Conservation (phyloP, 2,329 filamentous ascomycete genomes). For the Aspergillus sp. region DNA sequence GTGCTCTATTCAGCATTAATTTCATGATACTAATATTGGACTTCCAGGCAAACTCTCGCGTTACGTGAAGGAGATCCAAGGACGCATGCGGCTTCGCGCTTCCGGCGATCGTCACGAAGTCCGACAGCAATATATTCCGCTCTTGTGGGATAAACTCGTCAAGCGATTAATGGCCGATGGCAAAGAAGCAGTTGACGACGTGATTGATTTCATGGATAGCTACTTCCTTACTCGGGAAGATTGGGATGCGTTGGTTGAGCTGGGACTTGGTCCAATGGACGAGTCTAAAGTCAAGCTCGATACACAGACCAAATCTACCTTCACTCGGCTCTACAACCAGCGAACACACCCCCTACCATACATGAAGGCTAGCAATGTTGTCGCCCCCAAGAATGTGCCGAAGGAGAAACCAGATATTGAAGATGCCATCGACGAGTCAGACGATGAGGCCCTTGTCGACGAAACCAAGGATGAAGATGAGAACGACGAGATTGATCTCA, state of each 20-base stretch:
- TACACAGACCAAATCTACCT: conserved; percentile 81
- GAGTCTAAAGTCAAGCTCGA: conserved; percentile 78
- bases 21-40: conserved; percentile 10
- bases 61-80: conserved; percentile 89
- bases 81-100: conserved; percentile 90
- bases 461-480: conserved; percentile 66
- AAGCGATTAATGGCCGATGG: conserved; percentile 76
- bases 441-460: conserved; percentile 64
- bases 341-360: conserved; percentile 90
- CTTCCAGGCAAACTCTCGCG: conserved; percentile 67
- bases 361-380: conserved; percentile 85
- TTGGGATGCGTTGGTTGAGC: conserved; percentile 88
- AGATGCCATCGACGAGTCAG: conserved; percentile 92
- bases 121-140: conserved; percentile 89
- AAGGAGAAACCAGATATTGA: conserved; percentile 89
- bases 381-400: conserved; percentile 71
- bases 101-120: conserved; percentile 93
- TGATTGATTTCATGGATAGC: conserved; percentile 95
- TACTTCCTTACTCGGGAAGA: conserved; percentile 96
- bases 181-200: conserved; percentile 77
- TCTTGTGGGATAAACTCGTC: conserved; percentile 81
- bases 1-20: background rate
- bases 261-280: conserved; percentile 84
- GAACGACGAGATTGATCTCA: conserved; percentile 79
- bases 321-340: conserved; percentile 88